These are phyloP conservation scores for Vickermania ingenoplastis DNA, from an alignment of 208 protist species.

Conservation along the genomic window DNA sequence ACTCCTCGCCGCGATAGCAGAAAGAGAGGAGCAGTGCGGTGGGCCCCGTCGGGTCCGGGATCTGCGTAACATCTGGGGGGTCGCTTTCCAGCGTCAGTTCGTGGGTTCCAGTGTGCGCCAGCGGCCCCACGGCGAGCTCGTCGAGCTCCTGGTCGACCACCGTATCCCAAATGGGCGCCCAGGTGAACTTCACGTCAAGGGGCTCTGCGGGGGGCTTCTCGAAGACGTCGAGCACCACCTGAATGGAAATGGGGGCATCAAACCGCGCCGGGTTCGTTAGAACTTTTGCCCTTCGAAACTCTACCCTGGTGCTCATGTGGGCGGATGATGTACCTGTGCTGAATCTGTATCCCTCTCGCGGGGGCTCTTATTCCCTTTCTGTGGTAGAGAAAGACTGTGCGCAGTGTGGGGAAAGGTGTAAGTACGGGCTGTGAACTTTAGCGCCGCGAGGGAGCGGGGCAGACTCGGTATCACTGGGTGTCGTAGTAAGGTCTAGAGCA, in stretches of 20 bases:
- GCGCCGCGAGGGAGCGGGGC: too few relatives aligned
- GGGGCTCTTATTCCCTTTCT: too few relatives aligned
- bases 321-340: too few relatives aligned
- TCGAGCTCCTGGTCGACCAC: slow-evolving; percentile 70
- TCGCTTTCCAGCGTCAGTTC: slow-evolving; percentile 62
- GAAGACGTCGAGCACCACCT: slow-evolving; percentile 56
- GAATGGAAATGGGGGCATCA: slow-evolving; percentile 34
- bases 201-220: slow-evolving; percentile 29
- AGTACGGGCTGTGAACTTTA: too few relatives aligned
- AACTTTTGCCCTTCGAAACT: slow-evolving; percentile 24
- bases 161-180: slow-evolving; percentile 80
- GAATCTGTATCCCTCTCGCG: too few relatives aligned
- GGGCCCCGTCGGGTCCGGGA: slow-evolving; percentile 72
- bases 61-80: slow-evolving; percentile 45
- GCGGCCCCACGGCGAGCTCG: slow-evolving; percentile 69
- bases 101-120: slow-evolving; percentile 45
- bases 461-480: too few relatives aligned
- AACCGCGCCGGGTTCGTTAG: slow-evolving; percentile 42
- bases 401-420: too few relatives aligned
- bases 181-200: slow-evolving; percentile 68
- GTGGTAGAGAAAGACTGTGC: too few relatives aligned
- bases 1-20: slow-evolving; percentile 50
- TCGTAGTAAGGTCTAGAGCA: too few relatives aligned
- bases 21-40: slow-evolving; percentile 66
- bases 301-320: not conserved